A percentile compares a stretch with the other conserved stretches of the same genome.
Evolutionary conservation across 306 rosid species (phyloP).

Genomic region (Phaseolus lunatus): DNA sequence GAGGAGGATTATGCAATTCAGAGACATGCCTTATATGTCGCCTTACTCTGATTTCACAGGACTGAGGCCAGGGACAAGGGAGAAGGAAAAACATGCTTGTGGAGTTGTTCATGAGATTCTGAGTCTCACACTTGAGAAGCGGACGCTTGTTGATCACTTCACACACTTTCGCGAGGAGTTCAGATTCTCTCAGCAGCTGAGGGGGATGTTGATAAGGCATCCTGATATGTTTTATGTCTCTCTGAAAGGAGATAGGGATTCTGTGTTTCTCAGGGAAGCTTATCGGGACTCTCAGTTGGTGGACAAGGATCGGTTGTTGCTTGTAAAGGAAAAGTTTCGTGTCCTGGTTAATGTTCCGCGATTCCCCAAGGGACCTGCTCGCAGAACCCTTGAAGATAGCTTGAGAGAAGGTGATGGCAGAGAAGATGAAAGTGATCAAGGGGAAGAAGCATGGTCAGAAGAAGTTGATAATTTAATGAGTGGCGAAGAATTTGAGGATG

Average conservation of each 20-base stretch:
- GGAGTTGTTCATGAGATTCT: conserved; percentile 29
- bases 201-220: conserved; percentile 32
- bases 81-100: conserved; percentile 31
- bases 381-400: not conserved
- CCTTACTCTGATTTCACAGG: conserved; percentile 15
- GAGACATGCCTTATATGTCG: conserved; percentile 9
- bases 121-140: conserved; percentile 22
- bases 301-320: conserved; percentile 27
- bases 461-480: not conserved
- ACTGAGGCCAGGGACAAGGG: not conserved
- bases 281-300: conserved; percentile 28
- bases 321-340: conserved; percentile 22
- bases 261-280: conserved; percentile 30
- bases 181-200: conserved; percentile 27
- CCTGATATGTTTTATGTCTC: conserved; percentile 34
- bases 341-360: not conserved
- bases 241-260: conserved; percentile 21
- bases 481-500: not conserved
- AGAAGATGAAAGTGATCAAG: conserved; percentile 2
- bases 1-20: conserved; percentile 28
- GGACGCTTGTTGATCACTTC: conserved; percentile 5
- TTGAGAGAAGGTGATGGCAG: not conserved
- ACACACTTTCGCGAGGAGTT: conserved; percentile 18
- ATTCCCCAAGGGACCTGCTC: conserved; percentile 2
- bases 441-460: conserved; percentile 25